Percentiles rank a stretch among this genome's conserved stretches.
Evolutionary conservation across 2,329 filamentous ascomycete genomes (phyloP).

Genomic region (Tolypocladium capitatum): DNA sequence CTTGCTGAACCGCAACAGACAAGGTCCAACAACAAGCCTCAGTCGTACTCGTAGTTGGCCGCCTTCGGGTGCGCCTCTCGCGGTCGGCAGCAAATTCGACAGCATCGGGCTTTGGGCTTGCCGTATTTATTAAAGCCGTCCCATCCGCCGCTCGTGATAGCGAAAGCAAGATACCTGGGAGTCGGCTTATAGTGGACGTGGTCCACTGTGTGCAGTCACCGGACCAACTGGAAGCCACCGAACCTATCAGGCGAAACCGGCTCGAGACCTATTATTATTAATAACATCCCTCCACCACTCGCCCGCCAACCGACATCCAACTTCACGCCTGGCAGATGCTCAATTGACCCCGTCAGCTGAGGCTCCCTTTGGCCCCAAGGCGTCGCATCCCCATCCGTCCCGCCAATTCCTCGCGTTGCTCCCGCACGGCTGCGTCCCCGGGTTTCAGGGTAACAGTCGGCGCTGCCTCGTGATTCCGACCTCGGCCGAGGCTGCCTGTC

Average conservation of each 20-base stretch:
- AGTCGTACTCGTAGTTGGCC: not conserved
- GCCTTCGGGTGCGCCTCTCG: not conserved
- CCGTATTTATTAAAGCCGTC: not conserved
- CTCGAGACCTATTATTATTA: not conserved
- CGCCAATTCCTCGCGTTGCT: not conserved
- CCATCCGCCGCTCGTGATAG: not conserved
- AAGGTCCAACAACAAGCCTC: no score
- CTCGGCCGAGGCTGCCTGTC: not conserved
- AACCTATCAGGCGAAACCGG: not conserved
- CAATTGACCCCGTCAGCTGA: slow-evolving; percentile 4
- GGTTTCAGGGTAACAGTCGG: not conserved
- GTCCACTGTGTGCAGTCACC: slow-evolving; percentile 5
- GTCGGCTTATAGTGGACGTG: not conserved
- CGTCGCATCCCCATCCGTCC: not conserved
- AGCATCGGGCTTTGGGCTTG: not conserved
- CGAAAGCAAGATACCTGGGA: no score
- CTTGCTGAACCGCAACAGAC: no score
- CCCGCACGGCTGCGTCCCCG: not conserved
- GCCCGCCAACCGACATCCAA: not conserved
- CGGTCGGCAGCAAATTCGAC: not conserved
- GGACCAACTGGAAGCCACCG: slow-evolving; percentile 1
- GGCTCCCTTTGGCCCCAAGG: not conserved
- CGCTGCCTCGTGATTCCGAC: not conserved
- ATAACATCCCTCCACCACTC: not conserved
- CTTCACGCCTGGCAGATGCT: not conserved